Evolutionary conservation across 306 rosid species (phyloP).

Genomic region (Lathyrus sativus): DNA sequence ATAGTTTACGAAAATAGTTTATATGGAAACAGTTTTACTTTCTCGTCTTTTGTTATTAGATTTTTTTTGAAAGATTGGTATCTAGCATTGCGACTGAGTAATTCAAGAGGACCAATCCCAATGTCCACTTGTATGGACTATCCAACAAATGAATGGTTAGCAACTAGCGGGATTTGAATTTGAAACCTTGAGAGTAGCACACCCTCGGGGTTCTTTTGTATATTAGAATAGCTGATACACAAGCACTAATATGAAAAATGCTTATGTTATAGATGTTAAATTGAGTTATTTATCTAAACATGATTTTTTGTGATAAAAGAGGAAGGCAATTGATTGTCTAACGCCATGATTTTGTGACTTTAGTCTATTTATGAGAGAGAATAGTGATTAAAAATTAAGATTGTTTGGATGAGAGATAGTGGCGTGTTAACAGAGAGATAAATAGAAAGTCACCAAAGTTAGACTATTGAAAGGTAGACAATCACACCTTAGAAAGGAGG

Average conservation of each 20-base stretch:
- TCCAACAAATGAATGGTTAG: too few relatives aligned
- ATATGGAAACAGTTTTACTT: not conserved
- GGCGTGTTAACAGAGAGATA: not conserved
- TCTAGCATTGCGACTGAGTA: too few relatives aligned
- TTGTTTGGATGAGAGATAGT: not conserved
- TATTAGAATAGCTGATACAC: not conserved
- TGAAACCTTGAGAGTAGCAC: too few relatives aligned
- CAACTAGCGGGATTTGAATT: too few relatives aligned
- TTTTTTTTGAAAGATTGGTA: too few relatives aligned
- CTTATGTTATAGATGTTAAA: not conserved
- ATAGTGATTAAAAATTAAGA: not conserved
- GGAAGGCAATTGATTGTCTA: not conserved
- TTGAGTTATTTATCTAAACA: not conserved
- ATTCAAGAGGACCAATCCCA: too few relatives aligned
- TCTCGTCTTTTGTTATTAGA: too few relatives aligned
- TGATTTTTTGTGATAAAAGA: not conserved
- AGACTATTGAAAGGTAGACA: not conserved
- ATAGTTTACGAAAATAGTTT: not conserved
- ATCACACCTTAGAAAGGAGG: not conserved
- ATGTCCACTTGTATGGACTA: too few relatives aligned
- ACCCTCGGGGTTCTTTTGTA: not conserved
- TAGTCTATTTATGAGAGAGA: constrained; percentile 4
- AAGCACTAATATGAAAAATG: too few relatives aligned
- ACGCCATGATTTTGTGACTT: not conserved
- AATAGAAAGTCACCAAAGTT: not conserved